These are phyloP conservation scores for Eucommia ulmoides DNA, from an alignment of 257 asterid species.

Conservation along the genomic window DNA sequence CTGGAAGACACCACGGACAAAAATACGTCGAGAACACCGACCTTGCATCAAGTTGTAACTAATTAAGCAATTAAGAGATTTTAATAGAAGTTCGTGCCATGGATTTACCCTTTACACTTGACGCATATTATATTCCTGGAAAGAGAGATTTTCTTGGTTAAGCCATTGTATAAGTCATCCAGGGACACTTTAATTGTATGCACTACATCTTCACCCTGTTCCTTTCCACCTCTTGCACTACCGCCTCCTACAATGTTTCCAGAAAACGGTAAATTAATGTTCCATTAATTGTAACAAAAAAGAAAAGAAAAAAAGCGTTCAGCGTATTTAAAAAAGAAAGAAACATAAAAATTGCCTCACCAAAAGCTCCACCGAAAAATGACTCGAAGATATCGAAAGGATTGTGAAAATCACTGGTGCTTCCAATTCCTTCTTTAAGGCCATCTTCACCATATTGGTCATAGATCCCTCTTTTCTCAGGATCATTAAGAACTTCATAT, in stretches of 20 bases:
- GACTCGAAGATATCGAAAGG: slow-evolving; percentile 46
- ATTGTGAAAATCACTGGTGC: slow-evolving; percentile 40
- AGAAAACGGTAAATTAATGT: no score
- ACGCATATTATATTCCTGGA: slow-evolving; percentile 33
- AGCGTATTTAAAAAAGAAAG: no score
- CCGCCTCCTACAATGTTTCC: slow-evolving; percentile 13
- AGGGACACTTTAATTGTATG: slow-evolving; percentile 38
- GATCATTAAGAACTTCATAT: slow-evolving; percentile 43
- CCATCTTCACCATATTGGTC: slow-evolving; percentile 57
- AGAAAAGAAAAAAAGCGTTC: no score
- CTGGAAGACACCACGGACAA: no score
- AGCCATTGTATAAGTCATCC: slow-evolving; percentile 41
- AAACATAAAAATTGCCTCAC: no score
- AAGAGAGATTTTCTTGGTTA: slow-evolving; percentile 30
- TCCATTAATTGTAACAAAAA: no score
- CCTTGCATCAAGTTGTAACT: no score
- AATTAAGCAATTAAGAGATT: no score
- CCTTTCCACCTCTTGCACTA: slow-evolving; percentile 16
- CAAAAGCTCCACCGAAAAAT: slow-evolving; percentile 46
- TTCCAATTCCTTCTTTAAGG: slow-evolving; percentile 52
- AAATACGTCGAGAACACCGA: no score
- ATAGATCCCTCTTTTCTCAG: slow-evolving; percentile 41
- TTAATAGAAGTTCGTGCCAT: no score
- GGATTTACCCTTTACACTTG: slow-evolving; percentile 45
- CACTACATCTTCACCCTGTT: slow-evolving; percentile 36